These are phyloP conservation scores for Thielaviopsis ethacetica DNA, from an alignment of 2,329 filamentous ascomycete species.

Conservation along the genomic window DNA sequence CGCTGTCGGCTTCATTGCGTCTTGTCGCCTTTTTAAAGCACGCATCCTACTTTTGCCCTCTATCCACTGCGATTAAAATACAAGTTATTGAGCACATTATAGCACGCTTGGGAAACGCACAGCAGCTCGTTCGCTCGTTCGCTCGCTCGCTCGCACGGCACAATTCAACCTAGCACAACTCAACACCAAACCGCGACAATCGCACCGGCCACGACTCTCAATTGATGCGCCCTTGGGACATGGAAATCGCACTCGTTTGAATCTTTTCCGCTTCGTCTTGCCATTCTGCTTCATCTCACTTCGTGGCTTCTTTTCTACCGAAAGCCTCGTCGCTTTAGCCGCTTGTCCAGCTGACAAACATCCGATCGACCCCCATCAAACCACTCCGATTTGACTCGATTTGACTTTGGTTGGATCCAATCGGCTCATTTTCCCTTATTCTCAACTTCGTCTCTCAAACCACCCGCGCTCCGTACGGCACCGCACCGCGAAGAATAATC, in stretches of 20 bases:
- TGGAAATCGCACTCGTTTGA: slow-evolving; percentile 1
- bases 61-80: not conserved
- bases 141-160: too few species aligned
- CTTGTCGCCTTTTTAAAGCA: too few species aligned
- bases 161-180: not conserved
- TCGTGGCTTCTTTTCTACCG: slow-evolving; percentile 8
- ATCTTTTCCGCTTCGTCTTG: slow-evolving; percentile 1
- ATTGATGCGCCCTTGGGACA: not conserved
- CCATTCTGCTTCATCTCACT: not conserved
- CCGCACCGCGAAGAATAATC: not conserved
- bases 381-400: not conserved
- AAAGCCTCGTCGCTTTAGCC: slow-evolving; percentile 4
- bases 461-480: not conserved
- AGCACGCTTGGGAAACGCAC: not conserved
- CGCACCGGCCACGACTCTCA: not conserved
- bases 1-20: not conserved
- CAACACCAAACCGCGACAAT: not conserved
- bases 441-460: not conserved
- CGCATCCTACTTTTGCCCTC: not conserved
- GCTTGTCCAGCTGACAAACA: not conserved
- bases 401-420: not conserved
- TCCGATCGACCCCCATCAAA: not conserved
- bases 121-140: too few species aligned
- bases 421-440: not conserved
- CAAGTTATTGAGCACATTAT: not conserved